Conservation (phyloP, 441 rosid species). For the Geranium incanum region DNA sequence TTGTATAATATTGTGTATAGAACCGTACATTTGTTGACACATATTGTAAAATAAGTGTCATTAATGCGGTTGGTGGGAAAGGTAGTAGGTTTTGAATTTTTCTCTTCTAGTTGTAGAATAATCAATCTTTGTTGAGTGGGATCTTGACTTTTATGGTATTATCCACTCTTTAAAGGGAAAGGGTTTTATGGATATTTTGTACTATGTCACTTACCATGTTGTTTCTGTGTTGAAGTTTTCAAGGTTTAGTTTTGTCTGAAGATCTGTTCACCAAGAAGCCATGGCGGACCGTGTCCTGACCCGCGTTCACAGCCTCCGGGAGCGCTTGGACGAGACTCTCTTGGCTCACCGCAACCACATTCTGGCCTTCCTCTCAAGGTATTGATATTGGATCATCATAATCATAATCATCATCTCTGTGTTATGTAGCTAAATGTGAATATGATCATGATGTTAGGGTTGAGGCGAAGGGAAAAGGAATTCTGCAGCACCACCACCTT, state of each 20-base stretch:
- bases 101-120: neutral
- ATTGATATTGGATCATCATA: neutral
- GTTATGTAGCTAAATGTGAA: neutral
- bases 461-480: conserved; percentile 75
- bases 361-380: conserved; percentile 84
- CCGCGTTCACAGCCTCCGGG: conserved; percentile 84
- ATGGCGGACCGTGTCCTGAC: conserved; percentile 61
- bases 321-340: conserved; percentile 84
- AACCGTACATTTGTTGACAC: neutral
- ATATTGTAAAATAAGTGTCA: neutral
- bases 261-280: conserved; percentile 17
- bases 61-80: neutral
- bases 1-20: neutral
- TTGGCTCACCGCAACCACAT: conserved; percentile 67
- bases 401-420: no score
- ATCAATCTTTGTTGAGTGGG: no score
- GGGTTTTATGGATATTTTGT: neutral
- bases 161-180: neutral
- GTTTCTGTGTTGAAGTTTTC: neutral
- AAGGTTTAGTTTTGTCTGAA: neutral
- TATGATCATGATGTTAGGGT: conserved; percentile 32
- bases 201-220: neutral
- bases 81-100: neutral
- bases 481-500: conserved; percentile 71
- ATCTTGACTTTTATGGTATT: neutral